Conservation (phyloP, 495 filamentous ascomycete genomes). For the Chlorociboria aeruginascens region DNA sequence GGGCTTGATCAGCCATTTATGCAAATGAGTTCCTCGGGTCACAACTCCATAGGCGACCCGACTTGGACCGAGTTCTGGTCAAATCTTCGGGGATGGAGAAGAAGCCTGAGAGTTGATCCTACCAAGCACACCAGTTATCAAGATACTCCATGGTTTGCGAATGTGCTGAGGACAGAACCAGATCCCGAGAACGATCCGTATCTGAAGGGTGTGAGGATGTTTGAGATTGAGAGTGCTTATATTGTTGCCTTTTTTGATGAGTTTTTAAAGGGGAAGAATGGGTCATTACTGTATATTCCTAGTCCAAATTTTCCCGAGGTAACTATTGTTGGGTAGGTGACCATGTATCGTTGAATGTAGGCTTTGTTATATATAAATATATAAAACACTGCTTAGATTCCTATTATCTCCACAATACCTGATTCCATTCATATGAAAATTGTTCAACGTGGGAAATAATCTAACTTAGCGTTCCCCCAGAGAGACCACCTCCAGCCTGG, state of each 20-base stretch:
- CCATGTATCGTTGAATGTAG: no score
- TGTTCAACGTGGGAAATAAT: neutral
- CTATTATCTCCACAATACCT: neutral
- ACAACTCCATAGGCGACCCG: neutral
- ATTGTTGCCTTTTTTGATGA: slow-evolving; percentile 3
- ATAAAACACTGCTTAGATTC: no score
- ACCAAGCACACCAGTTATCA: neutral
- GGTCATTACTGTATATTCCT: neutral
- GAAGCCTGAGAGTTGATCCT: neutral
- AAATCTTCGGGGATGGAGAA: neutral
- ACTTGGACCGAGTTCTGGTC: neutral
- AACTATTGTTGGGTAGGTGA: neutral
- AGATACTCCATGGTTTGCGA: neutral
- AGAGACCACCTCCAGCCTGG: no score
- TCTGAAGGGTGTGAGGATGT: slow-evolving; percentile 2
- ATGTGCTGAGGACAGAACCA: neutral
- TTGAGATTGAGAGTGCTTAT: slow-evolving; percentile 4
- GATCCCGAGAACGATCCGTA: neutral
- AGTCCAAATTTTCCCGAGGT: slow-evolving; percentile 3
- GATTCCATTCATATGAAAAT: neutral
- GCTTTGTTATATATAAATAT: no score
- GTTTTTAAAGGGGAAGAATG: slow-evolving; percentile 1
- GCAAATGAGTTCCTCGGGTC: neutral
- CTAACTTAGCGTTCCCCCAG: no score
- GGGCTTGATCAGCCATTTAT: slow-evolving; percentile 3